Evolutionary conservation across 2,329 filamentous ascomycete species (phyloP).

Genomic region (Fonsecaea monophora): DNA sequence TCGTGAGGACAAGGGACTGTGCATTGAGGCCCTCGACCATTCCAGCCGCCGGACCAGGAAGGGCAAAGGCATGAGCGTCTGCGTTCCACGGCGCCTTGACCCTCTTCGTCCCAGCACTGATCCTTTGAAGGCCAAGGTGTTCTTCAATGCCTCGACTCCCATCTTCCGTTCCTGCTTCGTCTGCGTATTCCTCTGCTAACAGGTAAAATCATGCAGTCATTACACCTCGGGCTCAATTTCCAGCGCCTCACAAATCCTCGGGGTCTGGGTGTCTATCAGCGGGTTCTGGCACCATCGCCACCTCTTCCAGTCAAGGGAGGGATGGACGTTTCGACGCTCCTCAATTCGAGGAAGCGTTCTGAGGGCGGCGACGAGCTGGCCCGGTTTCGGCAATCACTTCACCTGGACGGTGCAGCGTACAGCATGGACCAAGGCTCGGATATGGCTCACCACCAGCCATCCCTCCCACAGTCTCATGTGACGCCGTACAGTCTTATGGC

Average conservation of each 20-base stretch:
- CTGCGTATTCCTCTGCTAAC: constrained; percentile 28
- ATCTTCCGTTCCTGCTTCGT: constrained; percentile 24
- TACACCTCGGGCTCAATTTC: constrained; percentile 31
- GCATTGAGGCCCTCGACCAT: constrained; percentile 21
- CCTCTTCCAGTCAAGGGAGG: constrained; percentile 34
- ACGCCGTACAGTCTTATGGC: constrained; percentile 59
- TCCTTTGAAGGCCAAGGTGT: constrained; percentile 35
- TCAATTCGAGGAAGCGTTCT: constrained; percentile 57
- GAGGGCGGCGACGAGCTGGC: constrained; percentile 53
- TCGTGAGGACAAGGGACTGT: constrained; percentile 29
- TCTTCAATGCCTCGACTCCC: constrained; percentile 26
- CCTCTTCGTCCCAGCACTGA: constrained; percentile 35
- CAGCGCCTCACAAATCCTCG: constrained; percentile 27
- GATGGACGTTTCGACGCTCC: constrained; percentile 62
- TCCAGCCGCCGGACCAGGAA: constrained; percentile 26
- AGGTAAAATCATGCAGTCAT: constrained; percentile 36
- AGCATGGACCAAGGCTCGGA: constrained; percentile 60
- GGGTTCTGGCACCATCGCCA: constrained; percentile 24
- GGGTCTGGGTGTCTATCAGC: constrained; percentile 29
- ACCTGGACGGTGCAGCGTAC: constrained; percentile 53
- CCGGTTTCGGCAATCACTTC: constrained; percentile 53
- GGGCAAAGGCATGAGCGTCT: constrained; percentile 10
- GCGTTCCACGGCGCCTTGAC: constrained; percentile 34
- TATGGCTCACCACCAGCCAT: constrained; percentile 54
- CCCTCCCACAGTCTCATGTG: constrained; percentile 58